Evolutionary conservation across 1,284 basidiomycete species (phyloP), one percentile per base, ranked within the genome.

Genomic region (Naganishia cerealis): DNA sequence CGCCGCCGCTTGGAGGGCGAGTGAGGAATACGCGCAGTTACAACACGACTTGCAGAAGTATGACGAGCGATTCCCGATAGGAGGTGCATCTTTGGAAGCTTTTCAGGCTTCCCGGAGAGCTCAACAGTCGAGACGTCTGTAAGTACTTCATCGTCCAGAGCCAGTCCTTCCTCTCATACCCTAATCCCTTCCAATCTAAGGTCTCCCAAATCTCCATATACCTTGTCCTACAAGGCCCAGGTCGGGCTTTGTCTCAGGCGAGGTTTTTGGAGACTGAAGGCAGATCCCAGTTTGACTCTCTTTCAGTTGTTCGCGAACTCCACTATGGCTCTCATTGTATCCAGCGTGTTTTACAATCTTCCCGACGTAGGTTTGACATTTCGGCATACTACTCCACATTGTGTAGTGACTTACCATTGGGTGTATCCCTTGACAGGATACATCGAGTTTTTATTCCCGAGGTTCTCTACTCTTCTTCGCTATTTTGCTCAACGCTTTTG

Each of bases 401-500:
- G 10, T 42, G 36, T 53, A n/a, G 6, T 29, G 3, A 24, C 0
- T 4, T 42, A 57, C 73, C 73, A 72, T 38, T 3, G 21, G 16
- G 7, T 50, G 21, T 21, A 33, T 66, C 72, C 69, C 21, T 38
- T 54, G 12, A 18, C 40, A 63, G 56, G 53, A 50, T 9, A 75
- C 68, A 8, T 77, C 77, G 38, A 75, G 73, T 53, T 80, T 81
- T 72, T 79, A 74, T 72, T 70, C 70, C 40, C 74, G 77, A 46
- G 79, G 78, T 18, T 71, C 76, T 62, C 71, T 82, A 48, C 75
- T 83, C 52, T 83, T 83, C 78, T 83, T 84, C 67, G 76, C 80
- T 57, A 75, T 81, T 50, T 72, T 82, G 59, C 75, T 80, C 72
- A 77, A 75, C 71, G 77, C 79, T 21, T 77, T 82, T 67, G 70